These are phyloP conservation scores for Mucor ambiguus DNA, from an alignment of 371 early-diverging fungal species.

Conservation along the genomic window DNA sequence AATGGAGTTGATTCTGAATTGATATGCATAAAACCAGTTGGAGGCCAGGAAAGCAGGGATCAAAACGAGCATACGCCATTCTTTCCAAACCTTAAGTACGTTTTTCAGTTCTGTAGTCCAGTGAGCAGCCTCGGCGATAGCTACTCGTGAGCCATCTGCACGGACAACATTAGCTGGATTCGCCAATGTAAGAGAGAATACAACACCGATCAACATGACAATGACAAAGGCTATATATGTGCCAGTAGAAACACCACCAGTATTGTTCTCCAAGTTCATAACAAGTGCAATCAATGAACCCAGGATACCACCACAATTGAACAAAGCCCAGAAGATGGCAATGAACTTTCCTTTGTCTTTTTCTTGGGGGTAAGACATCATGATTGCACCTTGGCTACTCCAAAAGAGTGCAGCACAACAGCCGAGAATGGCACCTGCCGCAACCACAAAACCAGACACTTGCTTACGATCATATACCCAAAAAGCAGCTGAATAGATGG, in stretches of 20 bases:
- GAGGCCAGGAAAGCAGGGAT: conserved; percentile 73
- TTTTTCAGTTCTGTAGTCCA: conserved; percentile 62
- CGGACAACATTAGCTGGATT: conserved; percentile 64
- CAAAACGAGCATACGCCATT: conserved; percentile 63
- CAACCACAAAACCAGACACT: conserved; percentile 49
- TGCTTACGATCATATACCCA: conserved; percentile 54
- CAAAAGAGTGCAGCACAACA: conserved; percentile 61
- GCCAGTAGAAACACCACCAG: conserved; percentile 51
- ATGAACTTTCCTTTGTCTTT: conserved; percentile 76
- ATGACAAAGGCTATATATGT: conserved; percentile 72
- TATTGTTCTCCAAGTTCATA: conserved; percentile 56
- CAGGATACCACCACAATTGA: conserved; percentile 80
- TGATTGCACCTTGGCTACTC: conserved; percentile 71
- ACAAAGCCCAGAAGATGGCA: conserved; percentile 78
- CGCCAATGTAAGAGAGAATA: conserved; percentile 54
- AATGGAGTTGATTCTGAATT: conserved; percentile 48
- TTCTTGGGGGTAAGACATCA: conserved; percentile 72
- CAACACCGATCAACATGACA: conserved; percentile 64
- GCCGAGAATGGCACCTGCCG: conserved; percentile 71
- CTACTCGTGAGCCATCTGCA: conserved; percentile 64
- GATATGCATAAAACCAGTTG: conserved; percentile 81
- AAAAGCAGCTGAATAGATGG: conserved; percentile 58
- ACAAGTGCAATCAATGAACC: conserved; percentile 73
- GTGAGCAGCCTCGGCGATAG: conserved; percentile 49
- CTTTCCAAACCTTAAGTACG: conserved; percentile 63